These are phyloP conservation scores for Cyberlindnera subsufficiens DNA, from an alignment of 805 yeast species.

Conservation along the genomic window DNA sequence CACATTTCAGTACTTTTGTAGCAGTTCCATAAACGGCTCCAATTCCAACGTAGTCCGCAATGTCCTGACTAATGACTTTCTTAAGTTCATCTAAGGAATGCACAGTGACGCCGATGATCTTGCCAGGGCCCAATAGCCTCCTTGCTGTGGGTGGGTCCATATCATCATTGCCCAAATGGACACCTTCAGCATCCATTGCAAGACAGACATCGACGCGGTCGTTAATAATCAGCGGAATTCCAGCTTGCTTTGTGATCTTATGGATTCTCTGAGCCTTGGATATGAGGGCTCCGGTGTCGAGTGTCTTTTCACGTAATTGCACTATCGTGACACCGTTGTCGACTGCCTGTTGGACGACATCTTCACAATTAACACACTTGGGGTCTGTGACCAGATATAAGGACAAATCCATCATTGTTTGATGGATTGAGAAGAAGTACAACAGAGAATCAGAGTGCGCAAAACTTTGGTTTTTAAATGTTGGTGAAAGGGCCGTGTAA, in stretches of 20 bases:
- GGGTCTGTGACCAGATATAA: constrained; percentile 79
- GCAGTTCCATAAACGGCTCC: constrained; percentile 72
- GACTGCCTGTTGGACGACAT: constrained; percentile 59
- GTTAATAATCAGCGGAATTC: constrained; percentile 76
- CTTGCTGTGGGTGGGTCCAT: constrained; percentile 56
- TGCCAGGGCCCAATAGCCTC: constrained; percentile 60
- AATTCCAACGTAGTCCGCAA: constrained; percentile 77
- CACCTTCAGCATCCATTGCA: constrained; percentile 86
- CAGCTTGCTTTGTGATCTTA: constrained; percentile 47
- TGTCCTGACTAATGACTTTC: constrained; percentile 37
- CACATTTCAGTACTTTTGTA: constrained; percentile 55
- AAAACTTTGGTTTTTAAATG: too few relatives aligned
- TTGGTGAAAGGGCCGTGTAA: too few relatives aligned
- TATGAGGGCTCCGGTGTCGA: constrained; percentile 64
- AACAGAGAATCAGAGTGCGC: too few relatives aligned
- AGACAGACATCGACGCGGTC: constrained; percentile 86
- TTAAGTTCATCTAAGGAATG: constrained; percentile 50
- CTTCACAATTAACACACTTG: constrained; percentile 57
- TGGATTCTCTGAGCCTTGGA: constrained; percentile 56
- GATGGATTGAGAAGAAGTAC: too few relatives aligned
- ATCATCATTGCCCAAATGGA: constrained; percentile 91
- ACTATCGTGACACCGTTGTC: constrained; percentile 73
- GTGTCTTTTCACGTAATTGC: constrained; percentile 75
- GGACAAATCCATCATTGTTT: constrained; percentile 39
- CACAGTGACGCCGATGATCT: constrained; percentile 77